Conservation (phyloP, 23 red algal genomes). For the Agarophyton chilense region DNA sequence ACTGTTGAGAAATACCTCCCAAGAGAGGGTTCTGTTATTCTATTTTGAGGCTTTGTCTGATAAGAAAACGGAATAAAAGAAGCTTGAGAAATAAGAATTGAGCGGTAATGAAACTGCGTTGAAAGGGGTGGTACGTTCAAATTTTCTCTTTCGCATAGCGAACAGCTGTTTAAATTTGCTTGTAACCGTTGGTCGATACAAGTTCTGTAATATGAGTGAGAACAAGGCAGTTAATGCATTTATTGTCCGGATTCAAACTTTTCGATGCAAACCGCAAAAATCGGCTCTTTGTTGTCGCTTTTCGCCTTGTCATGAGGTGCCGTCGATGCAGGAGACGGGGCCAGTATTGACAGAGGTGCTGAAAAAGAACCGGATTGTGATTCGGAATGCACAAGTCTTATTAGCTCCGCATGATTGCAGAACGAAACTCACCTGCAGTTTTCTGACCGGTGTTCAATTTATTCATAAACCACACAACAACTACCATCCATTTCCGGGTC, state of each 20-base stretch:
- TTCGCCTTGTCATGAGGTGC: slow-evolving; percentile 21
- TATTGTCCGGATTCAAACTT: slow-evolving; percentile 83
- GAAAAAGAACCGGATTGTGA: not conserved
- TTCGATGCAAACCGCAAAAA: slow-evolving; percentile 82
- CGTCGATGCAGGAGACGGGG: slow-evolving; percentile 12
- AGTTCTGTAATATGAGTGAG: slow-evolving; percentile 81
- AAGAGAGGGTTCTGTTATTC: not conserved
- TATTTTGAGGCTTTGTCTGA: not conserved
- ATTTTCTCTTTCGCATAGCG: slow-evolving; percentile 89
- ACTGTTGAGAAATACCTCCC: not conserved
- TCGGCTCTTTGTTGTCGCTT: slow-evolving; percentile 50
- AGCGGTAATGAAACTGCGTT: slow-evolving; percentile 64
- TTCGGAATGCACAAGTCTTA: not conserved
- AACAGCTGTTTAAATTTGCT: slow-evolving; percentile 77
- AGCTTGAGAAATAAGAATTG: slow-evolving; percentile 41
- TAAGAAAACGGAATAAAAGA: not conserved
- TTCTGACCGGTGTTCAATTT: too few relatives aligned
- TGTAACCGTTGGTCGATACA: slow-evolving; percentile 99
- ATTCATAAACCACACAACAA: too few relatives aligned
- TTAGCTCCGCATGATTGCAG: not conserved
- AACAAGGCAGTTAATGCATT: slow-evolving; percentile 81
- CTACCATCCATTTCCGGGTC: too few relatives aligned
- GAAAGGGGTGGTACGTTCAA: slow-evolving; percentile 72
- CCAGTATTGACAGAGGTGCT: not conserved
- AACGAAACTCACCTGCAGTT: too few relatives aligned